phyloP scores from a whole-genome alignment of 768 basidiomycete genomes.

The Suillus tomentosus region DNA sequence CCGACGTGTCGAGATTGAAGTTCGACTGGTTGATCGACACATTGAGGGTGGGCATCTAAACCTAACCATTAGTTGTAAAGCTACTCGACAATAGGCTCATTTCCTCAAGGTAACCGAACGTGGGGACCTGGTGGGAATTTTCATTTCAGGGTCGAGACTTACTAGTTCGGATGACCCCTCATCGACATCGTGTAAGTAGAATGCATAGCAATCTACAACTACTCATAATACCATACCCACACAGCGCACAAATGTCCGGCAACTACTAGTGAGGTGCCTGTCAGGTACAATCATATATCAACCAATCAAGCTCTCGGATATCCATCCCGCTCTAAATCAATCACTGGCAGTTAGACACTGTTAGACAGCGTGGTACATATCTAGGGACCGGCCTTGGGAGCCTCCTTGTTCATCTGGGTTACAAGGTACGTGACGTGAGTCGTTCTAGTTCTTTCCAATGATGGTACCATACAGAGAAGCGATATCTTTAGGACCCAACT shows the following conservation, averaged over 20 bases:
- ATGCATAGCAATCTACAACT: neutral
- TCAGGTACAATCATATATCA: neutral
- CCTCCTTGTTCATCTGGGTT: constrained; percentile 11
- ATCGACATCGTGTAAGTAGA: neutral
- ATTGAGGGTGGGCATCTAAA: neutral
- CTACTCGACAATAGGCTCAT: neutral
- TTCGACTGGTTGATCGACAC: constrained; percentile 1
- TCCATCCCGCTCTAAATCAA: neutral
- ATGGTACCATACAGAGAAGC: constrained; percentile 42
- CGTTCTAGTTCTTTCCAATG: constrained; percentile 37
- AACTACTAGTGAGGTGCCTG: neutral
- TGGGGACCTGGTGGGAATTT: neutral
- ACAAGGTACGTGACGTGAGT: constrained; percentile 61
- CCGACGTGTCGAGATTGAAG: constrained; percentile 30
- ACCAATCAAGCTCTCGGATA: neutral
- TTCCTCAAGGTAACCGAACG: neutral
- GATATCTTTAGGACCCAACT: too few relatives aligned
- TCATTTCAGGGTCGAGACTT: neutral
- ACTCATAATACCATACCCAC: neutral
- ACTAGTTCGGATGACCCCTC: neutral
- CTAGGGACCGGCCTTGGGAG: too few relatives aligned
- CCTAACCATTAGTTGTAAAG: neutral
- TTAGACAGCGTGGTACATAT: too few relatives aligned
- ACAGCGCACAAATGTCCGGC: neutral
- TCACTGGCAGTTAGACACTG: neutral